Conservation (phyloP, 2,329 filamentous ascomycete species). For the Monosporascus sp. region DNA sequence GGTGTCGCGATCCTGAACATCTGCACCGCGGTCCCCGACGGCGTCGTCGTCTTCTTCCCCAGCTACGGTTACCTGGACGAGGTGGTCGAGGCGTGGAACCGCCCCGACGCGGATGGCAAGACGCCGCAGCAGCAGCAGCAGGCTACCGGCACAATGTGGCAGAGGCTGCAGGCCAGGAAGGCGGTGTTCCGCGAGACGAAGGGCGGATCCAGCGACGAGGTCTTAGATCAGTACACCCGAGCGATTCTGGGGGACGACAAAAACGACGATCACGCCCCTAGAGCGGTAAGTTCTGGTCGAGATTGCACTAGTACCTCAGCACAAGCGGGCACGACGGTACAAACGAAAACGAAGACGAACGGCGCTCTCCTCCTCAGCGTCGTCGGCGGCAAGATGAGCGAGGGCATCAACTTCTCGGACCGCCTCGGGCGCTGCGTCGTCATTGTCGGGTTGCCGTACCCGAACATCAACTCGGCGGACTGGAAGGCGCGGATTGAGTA, state of each 20-base stretch:
- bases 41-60: slow-evolving; percentile 91
- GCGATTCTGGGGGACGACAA: slow-evolving; percentile 52
- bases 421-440: slow-evolving; percentile 81
- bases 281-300: too few species aligned
- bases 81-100: slow-evolving; percentile 60
- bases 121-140: slow-evolving; percentile 9
- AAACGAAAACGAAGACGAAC: slow-evolving; percentile 15
- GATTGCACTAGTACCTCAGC: too few species aligned
- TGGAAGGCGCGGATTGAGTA: slow-evolving; percentile 92
- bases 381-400: slow-evolving; percentile 89
- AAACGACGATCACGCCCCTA: background rate
- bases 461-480: slow-evolving; percentile 81
- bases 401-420: slow-evolving; percentile 98
- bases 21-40: slow-evolving; percentile 73
- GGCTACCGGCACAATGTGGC: slow-evolving; percentile 41
- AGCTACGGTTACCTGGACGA: slow-evolving; percentile 86
- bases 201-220: slow-evolving; percentile 56
- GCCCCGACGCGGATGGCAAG: slow-evolving; percentile 19
- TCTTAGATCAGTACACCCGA: slow-evolving; percentile 67
- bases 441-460: slow-evolving; percentile 89
- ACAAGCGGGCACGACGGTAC: background rate
- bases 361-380: slow-evolving; percentile 85
- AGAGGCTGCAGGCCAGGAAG: slow-evolving; percentile 54
- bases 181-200: slow-evolving; percentile 56
- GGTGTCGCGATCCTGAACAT: slow-evolving; percentile 68